Base-by-base conservation (phyloP, 495 filamentous ascomycete genomes). In the Pyronema omphalodes region DNA sequence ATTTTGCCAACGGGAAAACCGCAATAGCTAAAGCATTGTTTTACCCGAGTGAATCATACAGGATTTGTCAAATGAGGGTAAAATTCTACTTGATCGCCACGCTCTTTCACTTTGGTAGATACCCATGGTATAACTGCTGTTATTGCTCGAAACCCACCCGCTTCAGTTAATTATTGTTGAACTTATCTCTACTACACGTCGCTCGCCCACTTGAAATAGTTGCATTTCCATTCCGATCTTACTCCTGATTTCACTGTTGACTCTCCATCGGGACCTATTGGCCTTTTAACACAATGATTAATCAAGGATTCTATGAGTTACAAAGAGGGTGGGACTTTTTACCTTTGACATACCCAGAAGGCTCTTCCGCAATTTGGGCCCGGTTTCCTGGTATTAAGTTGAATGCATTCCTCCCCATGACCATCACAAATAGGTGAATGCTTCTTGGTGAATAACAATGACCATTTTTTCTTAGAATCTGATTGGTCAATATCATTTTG, bases 371-470 rank as follows among this genome's bases (percentile, higher is more conserved):
- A 75, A 60, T 98, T 96, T 49, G 82, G 67, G 2, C 91, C 91
- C 0, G 81, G 73, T 61, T 95, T 98, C 69, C 86, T 94, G 6
- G 87, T 93, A 7, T 78, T 74, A 35, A 87, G 58, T 49, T 72
- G 83, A 50, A 84, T 80, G 65, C 91, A 96, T 12, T 84, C 82
- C 53, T 98, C 91, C 51, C 76, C 71, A 63, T 98, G 91, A 34
- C 71, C 70, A 44, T 94, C 87, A 66, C 91, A 98, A 50, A 71
- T 73, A 1, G 91, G 91, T 3, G 78, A 70, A 0, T 72, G 67
- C 51, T 81, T 78, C 62, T 86, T 88, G 11, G 81, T 77, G 50
- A 98, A 83, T 1, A 98, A 71, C 64, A 83, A 87, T 1, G 75
- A 74, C 91, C 91, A 95, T 19, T 84, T 83, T 60, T 88, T 81